Base-by-base conservation (phyloP, 768 basidiomycete genomes). In the Solioccasus polychromus region DNA sequence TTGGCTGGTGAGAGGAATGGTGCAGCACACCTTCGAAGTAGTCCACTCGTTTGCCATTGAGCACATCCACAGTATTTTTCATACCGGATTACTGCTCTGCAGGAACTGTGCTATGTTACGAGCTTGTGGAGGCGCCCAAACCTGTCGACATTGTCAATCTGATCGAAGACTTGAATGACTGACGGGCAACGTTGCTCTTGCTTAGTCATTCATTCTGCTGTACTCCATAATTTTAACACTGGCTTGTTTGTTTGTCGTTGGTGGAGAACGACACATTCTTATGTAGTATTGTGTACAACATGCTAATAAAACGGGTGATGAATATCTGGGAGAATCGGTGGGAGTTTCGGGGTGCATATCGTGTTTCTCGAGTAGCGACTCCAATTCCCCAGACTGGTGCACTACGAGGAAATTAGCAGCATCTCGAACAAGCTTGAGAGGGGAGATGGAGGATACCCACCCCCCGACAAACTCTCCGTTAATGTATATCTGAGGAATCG, bases 381-480 rank as follows among this genome's bases (percentile, higher is more conserved):
- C 92, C 8, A 99, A 76, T 68, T 97, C 93, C 44, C 95, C 95
- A 7, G 83, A 88, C 71, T 95, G 92, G 65, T 97, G 95, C 95
- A 99, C 92, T 94, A 53, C 2, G 20, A 5, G 32, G 17, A 18
- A 12, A 22, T 54, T 0, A 59, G 41, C n/a, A 22, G 10, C 22
- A 5, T 6, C 24, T 40, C 11, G 11, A 10, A 35, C 3, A 8
- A 41, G 23, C 8, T 23, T 19, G 5, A 22, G 30, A 12, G 7
- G 22, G 34, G 29, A 17, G 19, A 82, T 91, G 70, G 19, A 97
- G 69, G 55, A 99, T 97, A 70, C 98, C 95, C 94, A 96, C 42
- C 95, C 96, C 25, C 95, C 95, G 32, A 99, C 75, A 59, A 99
- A 99, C 64, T 96, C 93, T 4, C 94, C 95, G 43, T 89, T 83